These are phyloP conservation scores for Saccharomyces hybrid DNA, from an alignment of 1,139 yeast species.

Conservation along the genomic window DNA sequence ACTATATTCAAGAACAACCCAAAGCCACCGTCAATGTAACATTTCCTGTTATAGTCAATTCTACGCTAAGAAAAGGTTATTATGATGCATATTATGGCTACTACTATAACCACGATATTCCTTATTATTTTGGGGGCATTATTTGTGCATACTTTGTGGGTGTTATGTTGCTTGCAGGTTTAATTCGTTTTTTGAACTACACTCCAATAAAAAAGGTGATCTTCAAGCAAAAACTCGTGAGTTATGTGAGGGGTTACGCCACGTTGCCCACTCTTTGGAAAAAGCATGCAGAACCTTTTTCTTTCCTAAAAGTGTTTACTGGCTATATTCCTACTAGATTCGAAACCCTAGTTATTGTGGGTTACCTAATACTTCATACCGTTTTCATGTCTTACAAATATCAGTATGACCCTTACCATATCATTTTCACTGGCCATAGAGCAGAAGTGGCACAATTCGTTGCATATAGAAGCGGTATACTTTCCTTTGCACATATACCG, in stretches of 20 bases:
- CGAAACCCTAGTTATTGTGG: constrained; percentile 45
- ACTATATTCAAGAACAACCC: constrained; percentile 4
- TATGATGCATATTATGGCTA: constrained; percentile 16
- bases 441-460: constrained; percentile 35
- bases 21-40: background rate
- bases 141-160: no score
- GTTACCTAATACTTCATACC: constrained; percentile 41
- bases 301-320: constrained; percentile 4
- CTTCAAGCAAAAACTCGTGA: constrained; percentile 8
- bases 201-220: constrained; percentile 10
- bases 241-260: constrained; percentile 13
- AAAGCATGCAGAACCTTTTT: constrained; percentile 14
- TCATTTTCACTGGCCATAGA: constrained; percentile 36
- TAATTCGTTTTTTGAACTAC: constrained; percentile 10
- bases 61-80: constrained; percentile 6
- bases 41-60: constrained; percentile 13
- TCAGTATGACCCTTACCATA: constrained; percentile 35
- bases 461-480: constrained; percentile 48
- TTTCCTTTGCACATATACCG: constrained; percentile 44
- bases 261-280: constrained; percentile 14
- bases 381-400: constrained; percentile 37
- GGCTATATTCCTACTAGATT: constrained; percentile 41
- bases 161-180: background rate
- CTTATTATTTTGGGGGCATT: constrained; percentile 6
- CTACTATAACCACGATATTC: constrained; percentile 15